Percentiles rank a stretch among this genome's conserved stretches.
Evolutionary conservation across 2,329 filamentous ascomycete species (phyloP).

Genomic region (Penicillium fuscoglaucum): DNA sequence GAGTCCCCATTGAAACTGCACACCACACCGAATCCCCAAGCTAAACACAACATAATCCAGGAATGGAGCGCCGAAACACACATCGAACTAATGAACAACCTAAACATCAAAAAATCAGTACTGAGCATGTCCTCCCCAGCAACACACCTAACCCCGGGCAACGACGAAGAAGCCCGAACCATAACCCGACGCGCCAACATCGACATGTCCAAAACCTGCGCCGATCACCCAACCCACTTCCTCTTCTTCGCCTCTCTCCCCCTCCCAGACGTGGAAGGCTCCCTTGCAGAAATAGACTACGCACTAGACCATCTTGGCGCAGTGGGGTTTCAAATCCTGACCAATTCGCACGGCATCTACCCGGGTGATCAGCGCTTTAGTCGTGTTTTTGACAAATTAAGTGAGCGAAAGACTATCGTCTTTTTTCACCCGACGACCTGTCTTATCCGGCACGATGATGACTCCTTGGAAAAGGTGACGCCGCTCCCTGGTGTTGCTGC

Average conservation of each 20-base stretch:
- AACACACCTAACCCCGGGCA: conserved; percentile 46
- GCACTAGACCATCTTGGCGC: conserved; percentile 46
- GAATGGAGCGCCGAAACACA: conserved; percentile 51
- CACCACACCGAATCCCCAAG: neutral
- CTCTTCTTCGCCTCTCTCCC: conserved; percentile 58
- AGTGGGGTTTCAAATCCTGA: conserved; percentile 54
- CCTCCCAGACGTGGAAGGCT: conserved; percentile 51
- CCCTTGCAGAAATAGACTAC: conserved; percentile 51
- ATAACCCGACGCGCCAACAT: conserved; percentile 43
- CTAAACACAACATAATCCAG: conserved; percentile 14
- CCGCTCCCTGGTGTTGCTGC: conserved; percentile 21
- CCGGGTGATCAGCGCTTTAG: conserved; percentile 51
- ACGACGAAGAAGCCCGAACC: conserved; percentile 38
- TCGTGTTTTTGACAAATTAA: conserved; percentile 51
- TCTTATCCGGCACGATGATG: conserved; percentile 4
- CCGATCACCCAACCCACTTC: conserved; percentile 39
- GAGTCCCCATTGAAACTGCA: neutral
- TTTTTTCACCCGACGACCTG: conserved; percentile 57
- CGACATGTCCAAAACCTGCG: conserved; percentile 28
- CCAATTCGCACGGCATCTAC: conserved; percentile 56
- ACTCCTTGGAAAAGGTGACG: conserved; percentile 10
- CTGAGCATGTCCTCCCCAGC: conserved; percentile 58
- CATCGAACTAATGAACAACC: conserved; percentile 52
- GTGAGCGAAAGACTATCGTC: conserved; percentile 48
- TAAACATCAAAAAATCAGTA: conserved; percentile 54